These are phyloP conservation scores for Pseudomonodictys pantanalensis DNA, from an alignment of 495 filamentous ascomycete genomes.

Conservation along the genomic window DNA sequence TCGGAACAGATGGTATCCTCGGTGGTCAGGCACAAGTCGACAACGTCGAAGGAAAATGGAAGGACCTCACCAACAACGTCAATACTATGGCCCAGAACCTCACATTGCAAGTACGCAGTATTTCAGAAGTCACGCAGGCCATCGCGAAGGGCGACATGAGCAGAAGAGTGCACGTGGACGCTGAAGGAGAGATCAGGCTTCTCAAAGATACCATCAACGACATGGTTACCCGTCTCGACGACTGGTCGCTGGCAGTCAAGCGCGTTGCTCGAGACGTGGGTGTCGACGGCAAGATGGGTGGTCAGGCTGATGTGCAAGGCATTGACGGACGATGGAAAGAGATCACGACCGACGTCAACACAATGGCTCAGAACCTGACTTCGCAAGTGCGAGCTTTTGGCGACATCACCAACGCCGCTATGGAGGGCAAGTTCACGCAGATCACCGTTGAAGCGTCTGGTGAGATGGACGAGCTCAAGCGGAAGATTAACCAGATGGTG, in stretches of 20 bases:
- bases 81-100: slow-evolving; percentile 95
- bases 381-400: slow-evolving; percentile 97
- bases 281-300: slow-evolving; percentile 98
- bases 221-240: slow-evolving; percentile 95
- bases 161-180: slow-evolving; percentile 93
- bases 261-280: slow-evolving; percentile 95
- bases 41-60: slow-evolving; percentile 99
- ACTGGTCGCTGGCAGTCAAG: slow-evolving; percentile 96
- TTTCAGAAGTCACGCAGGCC: slow-evolving; percentile 94
- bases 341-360: slow-evolving; percentile 97
- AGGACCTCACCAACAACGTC: slow-evolving; percentile 95
- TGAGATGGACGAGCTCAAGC: slow-evolving; percentile 98
- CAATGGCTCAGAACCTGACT: slow-evolving; percentile 96
- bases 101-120: slow-evolving; percentile 90
- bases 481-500: slow-evolving; percentile 99
- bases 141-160: slow-evolving; percentile 94
- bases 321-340: slow-evolving; percentile 97
- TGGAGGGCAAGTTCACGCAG: slow-evolving; percentile 94
- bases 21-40: slow-evolving; percentile 96
- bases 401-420: slow-evolving; percentile 95
- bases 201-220: slow-evolving; percentile 98
- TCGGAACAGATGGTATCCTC: slow-evolving; percentile 94
- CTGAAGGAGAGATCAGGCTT: slow-evolving; percentile 89
- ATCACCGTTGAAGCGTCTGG: slow-evolving; percentile 97
- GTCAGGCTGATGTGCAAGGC: slow-evolving; percentile 91